Percentiles rank a stretch among this genome's conserved stretches.
Conservation (phyloP, 1,139 yeast species). For the Pneumocystis canis region DNA sequence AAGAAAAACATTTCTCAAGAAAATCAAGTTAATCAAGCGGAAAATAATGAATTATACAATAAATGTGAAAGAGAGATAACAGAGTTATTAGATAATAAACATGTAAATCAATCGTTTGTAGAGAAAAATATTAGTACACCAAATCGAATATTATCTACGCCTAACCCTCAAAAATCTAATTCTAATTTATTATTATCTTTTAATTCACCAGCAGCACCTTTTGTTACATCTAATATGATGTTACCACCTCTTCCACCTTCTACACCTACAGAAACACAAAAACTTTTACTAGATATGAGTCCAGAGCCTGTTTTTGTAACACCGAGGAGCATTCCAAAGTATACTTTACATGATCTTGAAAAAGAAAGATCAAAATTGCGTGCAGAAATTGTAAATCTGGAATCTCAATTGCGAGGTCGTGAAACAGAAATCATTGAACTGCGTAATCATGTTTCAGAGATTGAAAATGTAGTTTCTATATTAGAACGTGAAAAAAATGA, state of each 20-base stretch:
- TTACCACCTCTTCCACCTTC: slow-evolving; percentile 1
- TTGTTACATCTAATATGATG: not conserved
- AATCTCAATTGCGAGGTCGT: not conserved
- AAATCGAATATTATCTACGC: not conserved
- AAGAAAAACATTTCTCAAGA: not conserved
- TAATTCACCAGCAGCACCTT: not conserved
- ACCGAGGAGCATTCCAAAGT: not conserved
- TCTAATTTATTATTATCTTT: not conserved
- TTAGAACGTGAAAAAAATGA: not conserved
- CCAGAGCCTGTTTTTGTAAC: not conserved
- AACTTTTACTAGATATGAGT: not conserved
- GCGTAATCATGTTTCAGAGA: not conserved
- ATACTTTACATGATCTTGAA: not conserved
- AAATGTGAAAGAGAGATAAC: not conserved
- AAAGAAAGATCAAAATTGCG: not conserved
- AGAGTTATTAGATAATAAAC: not conserved
- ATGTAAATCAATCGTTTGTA: not conserved
- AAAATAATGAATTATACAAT: not conserved
- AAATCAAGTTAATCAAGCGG: not conserved
- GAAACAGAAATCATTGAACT: not conserved
- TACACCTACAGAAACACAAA: not conserved
- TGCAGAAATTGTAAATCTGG: not conserved
- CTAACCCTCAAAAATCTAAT: not conserved
- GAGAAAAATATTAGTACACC: not conserved
- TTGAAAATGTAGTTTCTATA: not conserved